Evolutionary conservation across 371 early-diverging fungal genomes (phyloP).

Genomic region (Apophysomyces trapeziformis): DNA sequence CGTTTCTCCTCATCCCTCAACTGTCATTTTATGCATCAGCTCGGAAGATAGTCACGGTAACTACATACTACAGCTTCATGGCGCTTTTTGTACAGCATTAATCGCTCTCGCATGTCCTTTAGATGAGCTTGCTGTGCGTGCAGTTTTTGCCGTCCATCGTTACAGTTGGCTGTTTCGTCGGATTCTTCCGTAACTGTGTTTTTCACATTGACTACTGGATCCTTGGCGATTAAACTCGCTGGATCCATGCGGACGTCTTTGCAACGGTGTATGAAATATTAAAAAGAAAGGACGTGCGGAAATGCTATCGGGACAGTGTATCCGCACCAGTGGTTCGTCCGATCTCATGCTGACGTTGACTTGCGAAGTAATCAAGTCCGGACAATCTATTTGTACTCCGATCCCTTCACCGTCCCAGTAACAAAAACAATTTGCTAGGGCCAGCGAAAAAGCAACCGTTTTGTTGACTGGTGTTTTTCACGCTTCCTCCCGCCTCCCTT

Average conservation of each 20-base stretch:
- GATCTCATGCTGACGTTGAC: too few species aligned
- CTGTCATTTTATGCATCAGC: constrained; percentile 53
- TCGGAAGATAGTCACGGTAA: neutral
- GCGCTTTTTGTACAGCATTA: constrained; percentile 23
- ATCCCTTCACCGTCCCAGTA: neutral
- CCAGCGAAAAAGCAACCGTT: neutral
- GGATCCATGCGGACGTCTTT: neutral
- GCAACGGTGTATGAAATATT: too few species aligned
- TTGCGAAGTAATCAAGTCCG: too few species aligned
- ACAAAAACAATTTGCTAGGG: neutral
- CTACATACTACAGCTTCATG: constrained; percentile 26
- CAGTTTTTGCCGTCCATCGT: neutral
- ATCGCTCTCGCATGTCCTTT: constrained; percentile 21
- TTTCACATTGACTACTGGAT: neutral
- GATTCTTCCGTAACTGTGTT: neutral
- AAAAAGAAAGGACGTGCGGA: too few species aligned
- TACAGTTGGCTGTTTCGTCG: neutral
- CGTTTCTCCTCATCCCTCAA: constrained; percentile 55
- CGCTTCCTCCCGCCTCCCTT: constrained; percentile 7
- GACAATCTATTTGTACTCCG: too few species aligned
- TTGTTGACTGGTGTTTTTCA: constrained; percentile 10
- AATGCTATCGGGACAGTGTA: too few species aligned
- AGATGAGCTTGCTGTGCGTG: neutral
- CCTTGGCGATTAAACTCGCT: neutral
- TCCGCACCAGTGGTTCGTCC: too few species aligned